phyloP scores from a whole-genome alignment of 176 grass and related monocot species.

The Bonia amplexicaulis region DNA sequence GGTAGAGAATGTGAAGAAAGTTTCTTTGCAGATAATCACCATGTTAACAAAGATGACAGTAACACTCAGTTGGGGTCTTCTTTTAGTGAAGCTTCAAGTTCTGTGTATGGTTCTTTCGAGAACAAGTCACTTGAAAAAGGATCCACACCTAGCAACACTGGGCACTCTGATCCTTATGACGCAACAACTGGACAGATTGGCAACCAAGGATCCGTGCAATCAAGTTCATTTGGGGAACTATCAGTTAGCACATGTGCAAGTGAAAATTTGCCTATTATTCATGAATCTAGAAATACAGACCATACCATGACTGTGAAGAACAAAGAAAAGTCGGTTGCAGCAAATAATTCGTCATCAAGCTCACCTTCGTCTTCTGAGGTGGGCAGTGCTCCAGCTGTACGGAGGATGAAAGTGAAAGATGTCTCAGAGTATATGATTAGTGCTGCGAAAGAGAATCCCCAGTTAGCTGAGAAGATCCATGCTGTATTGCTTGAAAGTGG shows the following conservation, averaged over 20 bases:
- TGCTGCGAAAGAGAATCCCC: slow-evolving; percentile 93
- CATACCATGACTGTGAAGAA: slow-evolving; percentile 11
- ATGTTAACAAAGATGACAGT: slow-evolving; percentile 42
- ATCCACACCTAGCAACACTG: slow-evolving; percentile 23
- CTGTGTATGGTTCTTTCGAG: slow-evolving; percentile 33
- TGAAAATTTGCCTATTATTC: slow-evolving; percentile 37
- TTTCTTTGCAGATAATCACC: slow-evolving; percentile 35
- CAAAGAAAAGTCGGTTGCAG: slow-evolving; percentile 37
- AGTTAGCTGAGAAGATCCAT: slow-evolving; percentile 93
- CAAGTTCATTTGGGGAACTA: slow-evolving; percentile 36
- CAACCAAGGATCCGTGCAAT: slow-evolving; percentile 32
- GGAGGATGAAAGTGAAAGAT: slow-evolving; percentile 89
- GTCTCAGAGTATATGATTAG: slow-evolving; percentile 99
- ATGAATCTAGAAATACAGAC: slow-evolving; percentile 36
- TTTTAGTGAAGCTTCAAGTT: slow-evolving; percentile 53
- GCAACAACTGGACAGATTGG: slow-evolving; percentile 12
- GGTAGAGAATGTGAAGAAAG: slow-evolving; percentile 57
- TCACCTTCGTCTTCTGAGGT: slow-evolving; percentile 41
- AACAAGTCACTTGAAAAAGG: slow-evolving; percentile 35
- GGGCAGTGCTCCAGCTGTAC: slow-evolving; percentile 43
- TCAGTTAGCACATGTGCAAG: slow-evolving; percentile 23
- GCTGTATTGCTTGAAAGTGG: slow-evolving; percentile 96
- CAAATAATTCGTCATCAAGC: slow-evolving; percentile 39
- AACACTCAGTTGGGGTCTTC: slow-evolving; percentile 38
- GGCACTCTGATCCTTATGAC: slow-evolving; percentile 27